Conservation (phyloP, 441 rosid species). For the Eugenia klotzschiana region DNA sequence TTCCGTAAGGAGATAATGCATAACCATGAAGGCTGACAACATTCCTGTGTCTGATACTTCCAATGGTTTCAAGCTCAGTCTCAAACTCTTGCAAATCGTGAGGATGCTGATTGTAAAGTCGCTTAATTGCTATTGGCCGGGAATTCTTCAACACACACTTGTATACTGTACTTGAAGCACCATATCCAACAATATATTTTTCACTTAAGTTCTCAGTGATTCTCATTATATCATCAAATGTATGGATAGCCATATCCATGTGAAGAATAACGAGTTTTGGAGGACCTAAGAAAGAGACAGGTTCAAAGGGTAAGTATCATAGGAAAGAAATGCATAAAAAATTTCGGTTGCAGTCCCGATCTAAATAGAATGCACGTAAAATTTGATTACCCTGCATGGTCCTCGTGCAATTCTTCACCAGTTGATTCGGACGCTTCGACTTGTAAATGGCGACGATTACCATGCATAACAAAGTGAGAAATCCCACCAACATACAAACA, state of each 20-base stretch:
- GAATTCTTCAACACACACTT: constrained; percentile 61
- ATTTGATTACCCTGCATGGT: constrained; percentile 23
- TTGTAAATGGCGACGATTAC: constrained; percentile 46
- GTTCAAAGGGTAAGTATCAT: background rate
- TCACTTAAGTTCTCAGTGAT: constrained; percentile 69
- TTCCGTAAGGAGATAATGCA: constrained; percentile 58
- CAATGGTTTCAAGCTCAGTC: constrained; percentile 88
- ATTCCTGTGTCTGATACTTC: constrained; percentile 84
- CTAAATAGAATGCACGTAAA: background rate
- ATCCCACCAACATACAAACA: constrained; percentile 53
- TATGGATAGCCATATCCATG: constrained; percentile 91
- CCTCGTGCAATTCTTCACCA: constrained; percentile 15
- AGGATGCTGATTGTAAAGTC: constrained; percentile 55
- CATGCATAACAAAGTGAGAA: constrained; percentile 36
- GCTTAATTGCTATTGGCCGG: constrained; percentile 88
- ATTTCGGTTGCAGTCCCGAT: background rate
- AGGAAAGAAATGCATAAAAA: background rate
- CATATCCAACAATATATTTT: constrained; percentile 69
- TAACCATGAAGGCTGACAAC: constrained; percentile 86
- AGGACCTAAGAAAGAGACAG: constrained; percentile 27
- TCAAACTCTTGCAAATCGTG: constrained; percentile 61
- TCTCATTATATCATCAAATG: constrained; percentile 81
- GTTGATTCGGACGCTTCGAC: constrained; percentile 34
- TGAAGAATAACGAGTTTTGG: constrained; percentile 87
- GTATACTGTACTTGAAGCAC: constrained; percentile 87